A percentile compares a stretch with the other conserved stretches of the same genome.
Conservation (phyloP, 176 grass and related monocot genomes). For the Chloris gayana region DNA sequence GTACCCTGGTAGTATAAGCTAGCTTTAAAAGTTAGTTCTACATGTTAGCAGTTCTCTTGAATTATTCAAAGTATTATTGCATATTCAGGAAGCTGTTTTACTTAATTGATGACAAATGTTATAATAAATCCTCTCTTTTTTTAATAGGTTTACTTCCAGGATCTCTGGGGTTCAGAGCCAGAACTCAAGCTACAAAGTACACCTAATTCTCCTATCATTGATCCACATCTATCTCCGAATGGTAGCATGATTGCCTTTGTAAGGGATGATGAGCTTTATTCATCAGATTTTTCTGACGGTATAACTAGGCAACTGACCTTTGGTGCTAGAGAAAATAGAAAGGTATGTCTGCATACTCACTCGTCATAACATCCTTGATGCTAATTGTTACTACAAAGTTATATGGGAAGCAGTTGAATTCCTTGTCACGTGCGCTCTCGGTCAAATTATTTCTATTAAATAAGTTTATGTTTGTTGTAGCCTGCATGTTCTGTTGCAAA, state of each 20-base stretch:
- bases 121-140: constrained; percentile 33
- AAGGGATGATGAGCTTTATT: constrained; percentile 76
- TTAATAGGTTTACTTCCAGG: constrained; percentile 86
- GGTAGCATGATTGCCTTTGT: constrained; percentile 86
- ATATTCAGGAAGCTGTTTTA: not conserved
- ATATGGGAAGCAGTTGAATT: not conserved
- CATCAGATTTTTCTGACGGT: constrained; percentile 45
- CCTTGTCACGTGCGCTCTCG: not conserved
- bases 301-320: constrained; percentile 70
- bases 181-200: constrained; percentile 71
- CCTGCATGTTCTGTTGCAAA: not conserved
- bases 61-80: not conserved
- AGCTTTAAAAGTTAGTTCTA: too few species aligned
- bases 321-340: constrained; percentile 71
- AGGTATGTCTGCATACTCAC: constrained; percentile 37
- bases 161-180: constrained; percentile 73
- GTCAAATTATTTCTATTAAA: not conserved
- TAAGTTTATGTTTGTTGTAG: not conserved
- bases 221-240: constrained; percentile 84
- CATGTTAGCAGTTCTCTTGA: not conserved
- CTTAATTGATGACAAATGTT: not conserved
- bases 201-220: constrained; percentile 68
- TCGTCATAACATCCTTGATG: not conserved
- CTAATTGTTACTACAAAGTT: not conserved
- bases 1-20: too few species aligned